Conservation (phyloP, 768 basidiomycete genomes). For the Suillus lakei region DNA sequence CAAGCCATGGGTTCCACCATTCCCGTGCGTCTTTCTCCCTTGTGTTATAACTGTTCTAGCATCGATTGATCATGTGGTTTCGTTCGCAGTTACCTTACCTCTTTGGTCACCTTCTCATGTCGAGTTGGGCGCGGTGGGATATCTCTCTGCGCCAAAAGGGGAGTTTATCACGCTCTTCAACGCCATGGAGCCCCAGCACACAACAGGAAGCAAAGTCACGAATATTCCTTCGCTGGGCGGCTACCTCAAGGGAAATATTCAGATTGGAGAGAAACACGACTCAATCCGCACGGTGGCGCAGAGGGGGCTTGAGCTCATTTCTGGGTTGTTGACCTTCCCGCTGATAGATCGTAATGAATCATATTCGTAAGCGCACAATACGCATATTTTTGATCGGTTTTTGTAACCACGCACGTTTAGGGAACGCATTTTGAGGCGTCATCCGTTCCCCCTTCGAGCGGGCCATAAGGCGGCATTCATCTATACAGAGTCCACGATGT, state of each 20-base stretch:
- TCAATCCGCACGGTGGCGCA: constrained; percentile 60
- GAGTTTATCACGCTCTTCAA: constrained; percentile 72
- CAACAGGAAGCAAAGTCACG: constrained; percentile 43
- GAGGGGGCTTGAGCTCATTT: constrained; percentile 57
- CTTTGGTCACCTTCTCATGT: constrained; percentile 69
- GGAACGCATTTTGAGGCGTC: constrained; percentile 48
- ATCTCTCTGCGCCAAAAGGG: constrained; percentile 62
- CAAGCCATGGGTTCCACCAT: constrained; percentile 71
- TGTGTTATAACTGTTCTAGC: not conserved
- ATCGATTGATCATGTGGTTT: not conserved
- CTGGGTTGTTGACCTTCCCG: constrained; percentile 53
- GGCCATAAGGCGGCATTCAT: constrained; percentile 69
- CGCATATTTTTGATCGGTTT: constrained; percentile 50
- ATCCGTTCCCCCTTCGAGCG: constrained; percentile 60
- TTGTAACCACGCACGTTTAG: constrained; percentile 46
- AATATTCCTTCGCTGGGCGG: constrained; percentile 60
- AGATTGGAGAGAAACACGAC: constrained; percentile 41
- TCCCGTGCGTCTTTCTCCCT: constrained; percentile 51
- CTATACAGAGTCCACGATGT: constrained; percentile 68
- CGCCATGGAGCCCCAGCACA: constrained; percentile 53
- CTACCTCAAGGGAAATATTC: constrained; percentile 54
- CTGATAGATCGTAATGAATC: constrained; percentile 32
- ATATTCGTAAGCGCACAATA: constrained; percentile 53
- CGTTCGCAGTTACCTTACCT: constrained; percentile 54
- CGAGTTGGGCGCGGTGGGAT: constrained; percentile 70